Base-by-base conservation (phyloP, 108 stramenopile genomes). In the Epithemia pelagica region DNA sequence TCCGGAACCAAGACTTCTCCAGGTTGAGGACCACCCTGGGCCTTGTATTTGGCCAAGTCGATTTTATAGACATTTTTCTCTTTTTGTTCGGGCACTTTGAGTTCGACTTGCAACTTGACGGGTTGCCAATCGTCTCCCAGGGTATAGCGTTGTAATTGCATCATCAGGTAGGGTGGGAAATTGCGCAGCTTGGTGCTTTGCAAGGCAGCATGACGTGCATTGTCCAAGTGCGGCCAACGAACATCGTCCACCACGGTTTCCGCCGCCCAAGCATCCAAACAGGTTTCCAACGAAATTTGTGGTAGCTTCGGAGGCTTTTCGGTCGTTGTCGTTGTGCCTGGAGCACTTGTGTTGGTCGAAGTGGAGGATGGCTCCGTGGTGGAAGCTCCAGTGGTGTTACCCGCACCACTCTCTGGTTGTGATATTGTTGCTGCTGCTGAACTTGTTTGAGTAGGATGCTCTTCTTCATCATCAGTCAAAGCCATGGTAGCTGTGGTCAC, bases 111-210 rank as follows among this genome's bases (percentile, higher is more conserved):
- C 61, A 99, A 71, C 72, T 99, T 99, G 67, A 89, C 75, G 8
- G 96, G 97, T 68, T 78, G 76, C 97, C 97, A 99, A 70, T 94
- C 86, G 0, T 83, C 82, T 28, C 91, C 96, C 20, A 97, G 66
- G 65, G 86, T 77, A 69, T 99, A 99, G 18, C 99, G 89, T 52
- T 91, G 83, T 66, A 98, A 79, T 71, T 98, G 91, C 25, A 99
- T 65, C 69, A 95, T 61, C 54, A 99, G 78, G 70, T 99, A 99
- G 22, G 89, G 82, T 1, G 99, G 99, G 59, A 97, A 98, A 72
- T 90, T 98, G 22, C 52, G 68, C 56, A 99, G 68, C 24, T 88
- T 66, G 28, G 80, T 70, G 54, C 70, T 68, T 72, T 85, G 56
- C 32, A 68, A 80, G 7, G 78, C 74, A 55, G 77, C 22, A 79